Evolutionary conservation across 164 flowering plant species (phyloP).

Genomic region (Houttuynia cordata): DNA sequence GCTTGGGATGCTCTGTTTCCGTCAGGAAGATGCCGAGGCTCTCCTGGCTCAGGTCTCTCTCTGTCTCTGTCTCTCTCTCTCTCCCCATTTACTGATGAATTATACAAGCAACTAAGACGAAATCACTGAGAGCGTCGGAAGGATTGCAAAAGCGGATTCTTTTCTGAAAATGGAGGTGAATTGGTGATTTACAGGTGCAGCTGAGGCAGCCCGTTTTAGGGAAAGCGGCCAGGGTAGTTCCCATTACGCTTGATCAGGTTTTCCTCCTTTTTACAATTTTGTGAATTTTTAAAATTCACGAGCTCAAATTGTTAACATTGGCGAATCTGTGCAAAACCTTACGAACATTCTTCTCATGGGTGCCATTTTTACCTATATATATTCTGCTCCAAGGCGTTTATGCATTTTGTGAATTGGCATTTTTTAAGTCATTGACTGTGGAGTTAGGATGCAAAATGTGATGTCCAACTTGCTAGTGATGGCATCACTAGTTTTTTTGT

Average conservation of each 20-base stretch:
- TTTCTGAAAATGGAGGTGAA: neutral
- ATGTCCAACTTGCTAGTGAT: too few relatives aligned
- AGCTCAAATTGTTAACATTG: neutral
- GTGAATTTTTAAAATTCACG: neutral
- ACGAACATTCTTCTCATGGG: too few relatives aligned
- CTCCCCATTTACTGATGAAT: too few relatives aligned
- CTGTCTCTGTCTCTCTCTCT: too few relatives aligned
- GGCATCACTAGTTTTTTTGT: too few relatives aligned
- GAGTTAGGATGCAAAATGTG: too few relatives aligned
- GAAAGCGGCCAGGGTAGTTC: slow-evolving; percentile 71
- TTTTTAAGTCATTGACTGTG: too few relatives aligned
- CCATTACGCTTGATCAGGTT: slow-evolving; percentile 91
- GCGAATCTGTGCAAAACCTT: neutral
- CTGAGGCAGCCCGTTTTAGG: slow-evolving; percentile 45
- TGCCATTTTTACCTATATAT: too few relatives aligned
- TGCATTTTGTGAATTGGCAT: too few relatives aligned
- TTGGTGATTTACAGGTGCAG: slow-evolving; percentile 34
- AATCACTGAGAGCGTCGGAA: too few relatives aligned
- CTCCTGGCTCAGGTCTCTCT: slow-evolving; percentile 73
- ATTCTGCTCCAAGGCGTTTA: too few relatives aligned
- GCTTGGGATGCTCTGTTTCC: slow-evolving; percentile 80
- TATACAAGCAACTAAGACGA: too few relatives aligned
- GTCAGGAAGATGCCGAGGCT: slow-evolving; percentile 79
- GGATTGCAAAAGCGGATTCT: neutral
- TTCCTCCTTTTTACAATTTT: neutral